These are phyloP conservation scores for Pseudopithomyces chartarum DNA, from an alignment of 2,329 filamentous ascomycete genomes.

Conservation along the genomic window DNA sequence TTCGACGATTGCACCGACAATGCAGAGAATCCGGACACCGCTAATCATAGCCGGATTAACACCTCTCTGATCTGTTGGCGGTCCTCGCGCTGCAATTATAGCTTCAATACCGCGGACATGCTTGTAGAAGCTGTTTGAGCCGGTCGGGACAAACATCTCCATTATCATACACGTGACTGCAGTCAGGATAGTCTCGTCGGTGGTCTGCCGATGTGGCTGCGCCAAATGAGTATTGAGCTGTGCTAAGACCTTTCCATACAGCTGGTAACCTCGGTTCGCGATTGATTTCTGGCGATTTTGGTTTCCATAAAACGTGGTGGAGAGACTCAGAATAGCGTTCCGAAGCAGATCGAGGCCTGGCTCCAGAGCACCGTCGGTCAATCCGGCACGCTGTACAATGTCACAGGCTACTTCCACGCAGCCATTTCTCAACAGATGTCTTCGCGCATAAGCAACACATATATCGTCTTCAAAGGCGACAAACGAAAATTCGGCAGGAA, in stretches of 20 bases:
- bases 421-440: constrained; percentile 30
- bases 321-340: constrained; percentile 28
- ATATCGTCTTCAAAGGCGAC: constrained; percentile 31
- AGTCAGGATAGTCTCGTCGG: constrained; percentile 32
- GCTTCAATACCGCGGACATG: constrained; percentile 35
- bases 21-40: constrained; percentile 26
- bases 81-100: constrained; percentile 29
- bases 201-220: constrained; percentile 21
- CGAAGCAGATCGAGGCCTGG: constrained; percentile 27
- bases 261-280: constrained; percentile 22
- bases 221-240: constrained; percentile 28
- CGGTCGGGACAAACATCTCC: constrained; percentile 35
- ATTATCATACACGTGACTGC: constrained; percentile 32
- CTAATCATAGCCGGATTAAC: constrained; percentile 22
- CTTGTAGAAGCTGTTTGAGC: constrained; percentile 31
- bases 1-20: constrained; percentile 28
- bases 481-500: constrained; percentile 19
- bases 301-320: constrained; percentile 31
- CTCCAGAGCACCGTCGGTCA: not conserved
- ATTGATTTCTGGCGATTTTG: constrained; percentile 27
- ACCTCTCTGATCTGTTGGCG: constrained; percentile 15
- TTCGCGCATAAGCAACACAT: constrained; percentile 32
- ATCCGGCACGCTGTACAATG: constrained; percentile 18
- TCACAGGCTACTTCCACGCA: constrained; percentile 32
- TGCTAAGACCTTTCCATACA: constrained; percentile 30